phyloP scores from a whole-genome alignment of 495 filamentous ascomycete species.

The Neurospora terricola region DNA sequence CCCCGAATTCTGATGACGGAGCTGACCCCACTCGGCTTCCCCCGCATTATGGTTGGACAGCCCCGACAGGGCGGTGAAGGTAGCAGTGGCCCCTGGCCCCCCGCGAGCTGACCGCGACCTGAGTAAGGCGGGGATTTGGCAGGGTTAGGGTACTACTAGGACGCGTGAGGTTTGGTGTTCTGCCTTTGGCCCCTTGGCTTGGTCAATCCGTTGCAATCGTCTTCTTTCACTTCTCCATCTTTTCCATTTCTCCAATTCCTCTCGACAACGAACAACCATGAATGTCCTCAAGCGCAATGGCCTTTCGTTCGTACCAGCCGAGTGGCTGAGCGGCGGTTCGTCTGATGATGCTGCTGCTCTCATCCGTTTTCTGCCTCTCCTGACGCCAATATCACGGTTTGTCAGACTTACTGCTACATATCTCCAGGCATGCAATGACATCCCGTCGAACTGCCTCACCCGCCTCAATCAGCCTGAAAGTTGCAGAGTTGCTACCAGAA shows the following conservation, averaged over 20 bases:
- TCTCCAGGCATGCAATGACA: not conserved
- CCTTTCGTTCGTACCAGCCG: not conserved
- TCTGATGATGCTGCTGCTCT: not conserved
- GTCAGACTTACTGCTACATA: not conserved
- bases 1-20: not conserved
- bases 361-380: not conserved
- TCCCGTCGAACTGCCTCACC: not conserved
- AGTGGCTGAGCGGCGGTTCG: not conserved
- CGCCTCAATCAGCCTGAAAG: not conserved
- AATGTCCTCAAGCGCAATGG: not conserved
- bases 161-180: not conserved
- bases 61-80: not conserved
- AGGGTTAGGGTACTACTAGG: not conserved
- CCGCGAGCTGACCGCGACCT: not conserved
- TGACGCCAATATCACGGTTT: not conserved
- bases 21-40: not conserved
- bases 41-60: not conserved
- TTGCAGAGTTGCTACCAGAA: not conserved
- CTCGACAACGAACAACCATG: not conserved
- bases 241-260: not conserved
- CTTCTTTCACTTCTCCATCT: not conserved
- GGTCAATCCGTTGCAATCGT: not conserved
- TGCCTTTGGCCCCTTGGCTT: not conserved
- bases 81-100: not conserved
- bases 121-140: not conserved